Base-by-base conservation (phyloP, 805 yeast genomes). In the Wickerhamomyces ciferrii region DNA sequence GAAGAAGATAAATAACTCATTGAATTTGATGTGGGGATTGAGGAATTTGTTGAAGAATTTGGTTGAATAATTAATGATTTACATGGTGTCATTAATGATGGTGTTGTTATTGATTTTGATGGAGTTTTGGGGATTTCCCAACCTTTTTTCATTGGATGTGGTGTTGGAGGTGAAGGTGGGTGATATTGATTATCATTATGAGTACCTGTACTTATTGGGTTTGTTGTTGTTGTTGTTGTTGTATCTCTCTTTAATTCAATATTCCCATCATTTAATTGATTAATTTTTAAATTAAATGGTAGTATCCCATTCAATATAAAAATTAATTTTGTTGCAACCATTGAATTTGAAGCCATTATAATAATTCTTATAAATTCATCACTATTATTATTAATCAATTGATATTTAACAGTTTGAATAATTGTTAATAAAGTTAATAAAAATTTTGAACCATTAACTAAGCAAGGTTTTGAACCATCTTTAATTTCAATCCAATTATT, bases 311-410 rank as follows among this genome's bases (percentile, higher is more conserved):
- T 70, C 9, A 80, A 50, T 8, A 80, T 74, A 46, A 78, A 79
- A 0, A 79, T 65, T 45, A 80, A 62, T 55, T 79, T 79, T 53
- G 79, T 81, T 1, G 84, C 83, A 10, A 80, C 81, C 8, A 74
- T 74, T 32, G 81, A 78, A 54, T 80, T 80, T 15, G 81, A 76
- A 0, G 85, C 79, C 75, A 79, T 71, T 4, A 80, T 67, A 1
- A 79, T 79, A 1, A 80, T 67, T 39, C 84, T 66, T 8, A 75
- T 67, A n/a, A 70, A 59, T 38, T 68, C 72, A 20, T 48, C 52
- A 2, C 25, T 27, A 10, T 40, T 18, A 14, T 42, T 43, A 21
- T 42, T 10, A 4, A 55, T 49, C 18, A 58, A 31, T 21, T 54
- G 51, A 2, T 37, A 2, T 37, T 50, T 59, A 5, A 50, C 15